Base-by-base conservation (phyloP, 2,329 filamentous ascomycete species). In the Epicoccum nigrum region DNA sequence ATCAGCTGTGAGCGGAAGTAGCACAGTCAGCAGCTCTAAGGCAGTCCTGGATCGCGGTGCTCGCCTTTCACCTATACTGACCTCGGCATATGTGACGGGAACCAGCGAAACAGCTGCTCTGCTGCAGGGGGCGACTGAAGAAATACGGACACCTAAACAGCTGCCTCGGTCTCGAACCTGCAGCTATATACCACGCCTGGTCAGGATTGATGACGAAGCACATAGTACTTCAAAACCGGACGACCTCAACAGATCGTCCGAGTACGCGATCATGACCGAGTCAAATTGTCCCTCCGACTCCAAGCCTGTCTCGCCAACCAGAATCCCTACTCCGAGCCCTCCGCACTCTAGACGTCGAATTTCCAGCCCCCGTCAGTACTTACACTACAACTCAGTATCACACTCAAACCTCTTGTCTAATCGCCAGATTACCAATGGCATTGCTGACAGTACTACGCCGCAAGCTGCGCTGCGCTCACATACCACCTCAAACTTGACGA, bases 141-240 rank as follows among this genome's bases (percentile, higher is more conserved):
- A 38, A 17, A 5, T 65, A 19, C 45, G 50, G 2, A 65, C 59
- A 16, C 59, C 59, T 1, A 63, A 50, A 38, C 48, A 60, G 31
- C 42, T 69, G 4, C 63, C 67, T 19, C 63, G 66, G 39, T 67
- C 68, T 17, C 66, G 59, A 20, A 71, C 69, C 12, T 53, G 66
- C 54, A 71, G 67, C 56, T 69, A 62, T 57, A 68, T 73, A 33
- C 68, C 70, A 8, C 63, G 64, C 4, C 62, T 62, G 3, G 57
- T 54, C 27, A 59, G 54, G 23, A 45, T 43, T 2, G 59, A 51
- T 15, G 54, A 55, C 21, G 45, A 50, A 16, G 46, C 51, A 1
- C 54, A 16, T 8, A 15, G 27, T 13, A n/a, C 54, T 15, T 21
- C 32, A 20, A 54, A 54, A 6, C 16, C 35, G 16, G 45, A 55